These are phyloP conservation scores for Leccinum proliferum DNA, from an alignment of 1,284 basidiomycete species.

Conservation along the genomic window DNA sequence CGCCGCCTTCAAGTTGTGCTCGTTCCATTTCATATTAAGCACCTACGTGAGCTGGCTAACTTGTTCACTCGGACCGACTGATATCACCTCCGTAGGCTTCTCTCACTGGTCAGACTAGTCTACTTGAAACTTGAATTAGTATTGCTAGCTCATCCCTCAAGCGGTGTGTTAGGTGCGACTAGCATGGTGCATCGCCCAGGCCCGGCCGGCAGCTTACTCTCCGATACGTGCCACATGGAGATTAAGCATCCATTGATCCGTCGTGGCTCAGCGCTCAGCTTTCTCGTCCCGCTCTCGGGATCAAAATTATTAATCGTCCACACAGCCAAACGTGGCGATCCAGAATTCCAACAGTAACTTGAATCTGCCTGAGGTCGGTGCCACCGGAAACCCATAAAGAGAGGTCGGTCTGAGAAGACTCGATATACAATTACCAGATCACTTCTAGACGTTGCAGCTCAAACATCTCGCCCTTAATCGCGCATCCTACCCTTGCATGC, in stretches of 20 bases:
- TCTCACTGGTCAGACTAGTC: background rate
- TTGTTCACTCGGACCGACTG: background rate
- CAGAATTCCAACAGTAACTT: background rate
- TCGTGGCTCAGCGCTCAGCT: conserved; percentile 1
- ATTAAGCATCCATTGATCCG: conserved; percentile 4
- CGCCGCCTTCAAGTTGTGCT: background rate
- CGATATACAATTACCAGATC: background rate
- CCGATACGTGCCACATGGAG: conserved; percentile 9
- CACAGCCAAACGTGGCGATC: background rate
- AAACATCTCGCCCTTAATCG: background rate
- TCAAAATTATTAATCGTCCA: background rate
- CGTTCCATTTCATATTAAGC: background rate
- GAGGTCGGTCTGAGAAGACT: background rate
- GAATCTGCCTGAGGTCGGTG: background rate
- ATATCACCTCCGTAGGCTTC: background rate
- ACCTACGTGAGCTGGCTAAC: background rate
- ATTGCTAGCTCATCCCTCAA: background rate
- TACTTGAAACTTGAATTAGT: background rate
- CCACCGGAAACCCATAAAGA: background rate
- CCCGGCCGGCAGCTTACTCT: background rate
- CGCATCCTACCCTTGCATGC: background rate
- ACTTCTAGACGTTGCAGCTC: conserved; percentile 4
- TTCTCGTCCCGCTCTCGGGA: background rate
- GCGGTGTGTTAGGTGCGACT: background rate
- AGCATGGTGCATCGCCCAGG: background rate